Conservation (phyloP, 129 eudicot genomes). For the Flaveria trinervia region DNA sequence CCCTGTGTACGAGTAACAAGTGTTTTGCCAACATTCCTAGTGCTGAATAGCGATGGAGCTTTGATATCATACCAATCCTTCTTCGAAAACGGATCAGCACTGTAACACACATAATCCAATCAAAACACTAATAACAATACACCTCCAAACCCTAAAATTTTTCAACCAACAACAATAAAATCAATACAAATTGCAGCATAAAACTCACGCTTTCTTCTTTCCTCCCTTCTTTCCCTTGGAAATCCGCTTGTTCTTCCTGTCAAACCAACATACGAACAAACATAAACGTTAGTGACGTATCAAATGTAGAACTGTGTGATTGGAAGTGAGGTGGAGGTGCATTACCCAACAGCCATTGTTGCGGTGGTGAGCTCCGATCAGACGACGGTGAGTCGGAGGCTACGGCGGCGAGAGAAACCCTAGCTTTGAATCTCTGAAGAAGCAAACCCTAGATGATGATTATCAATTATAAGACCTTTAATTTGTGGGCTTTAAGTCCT, state of each 20-base stretch:
- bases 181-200: background rate
- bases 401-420: slow-evolving; percentile 16
- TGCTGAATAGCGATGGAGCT: slow-evolving; percentile 49
- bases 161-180: background rate
- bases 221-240: slow-evolving; percentile 59
- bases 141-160: background rate
- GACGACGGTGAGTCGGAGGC: background rate
- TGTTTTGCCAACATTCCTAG: slow-evolving; percentile 50
- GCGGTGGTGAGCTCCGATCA: slow-evolving; percentile 13
- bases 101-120: slow-evolving; percentile 2
- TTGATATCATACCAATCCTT: slow-evolving; percentile 64
- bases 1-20: slow-evolving; percentile 63
- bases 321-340: slow-evolving; percentile 16
- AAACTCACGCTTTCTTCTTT: slow-evolving; percentile 56
- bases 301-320: background rate
- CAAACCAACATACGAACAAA: background rate
- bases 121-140: background rate
- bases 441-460: background rate
- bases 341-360: slow-evolving; percentile 41
- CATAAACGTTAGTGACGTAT: background rate
- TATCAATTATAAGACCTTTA: background rate
- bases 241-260: slow-evolving; percentile 54
- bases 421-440: background rate
- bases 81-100: slow-evolving; percentile 49
- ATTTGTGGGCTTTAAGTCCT: no score